Evolutionary conservation across 192 early-diverging fungal genomes (phyloP), one percentile per base, ranked within the genome.

Genomic region (Pilobolus umbonatus): DNA sequence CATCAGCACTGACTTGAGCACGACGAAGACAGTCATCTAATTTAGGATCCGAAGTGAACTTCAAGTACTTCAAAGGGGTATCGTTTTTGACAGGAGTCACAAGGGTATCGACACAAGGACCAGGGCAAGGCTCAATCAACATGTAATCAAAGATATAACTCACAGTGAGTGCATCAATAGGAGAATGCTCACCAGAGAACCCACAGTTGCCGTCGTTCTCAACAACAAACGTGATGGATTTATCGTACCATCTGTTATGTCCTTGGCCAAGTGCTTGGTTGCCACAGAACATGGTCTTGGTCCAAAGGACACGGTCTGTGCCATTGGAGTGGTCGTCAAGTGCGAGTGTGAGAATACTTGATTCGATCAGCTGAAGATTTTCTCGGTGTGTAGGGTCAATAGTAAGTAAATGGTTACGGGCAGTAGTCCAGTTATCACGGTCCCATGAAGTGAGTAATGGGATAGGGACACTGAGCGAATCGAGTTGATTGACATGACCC

Each of bases 171-270:
- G 61, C 55, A 55, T 56, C 63, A 0, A 32, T 19, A 49, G 67
- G 67, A 14, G 67, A 68, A n/a, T 68, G 67, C 34, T 89, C 87
- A 22, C 87, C 87, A 42, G 80, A 52, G 28, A 83, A 72, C 3
- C 71, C 76, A 15, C 75, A 78, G 11, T 80, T 68, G 43, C 91
- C 94, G 66, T 90, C 89, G 56, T 84, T 81, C 47, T 88, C 85
- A 46, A 92, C 72, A 26, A 80, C 67, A 28, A 91, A 55, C 14
- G 73, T 83, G n/a, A 89, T 49, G 6, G 75, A 76, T 68, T 92
- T 95, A 71, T 95, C 93, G 60, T 87, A 92, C 93, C 93, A 95
- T 3, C 93, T 78, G 63, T 96, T 96, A 69, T 81, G 85, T 4
- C 88, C 91, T n/a, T 68, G 71, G 8, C 63, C 64, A 19, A 74